Percentiles rank a stretch among this genome's conserved stretches.
These are phyloP conservation scores for Tetrapisispora taiwanensis DNA, from an alignment of 805 yeast species.

Conservation along the genomic window DNA sequence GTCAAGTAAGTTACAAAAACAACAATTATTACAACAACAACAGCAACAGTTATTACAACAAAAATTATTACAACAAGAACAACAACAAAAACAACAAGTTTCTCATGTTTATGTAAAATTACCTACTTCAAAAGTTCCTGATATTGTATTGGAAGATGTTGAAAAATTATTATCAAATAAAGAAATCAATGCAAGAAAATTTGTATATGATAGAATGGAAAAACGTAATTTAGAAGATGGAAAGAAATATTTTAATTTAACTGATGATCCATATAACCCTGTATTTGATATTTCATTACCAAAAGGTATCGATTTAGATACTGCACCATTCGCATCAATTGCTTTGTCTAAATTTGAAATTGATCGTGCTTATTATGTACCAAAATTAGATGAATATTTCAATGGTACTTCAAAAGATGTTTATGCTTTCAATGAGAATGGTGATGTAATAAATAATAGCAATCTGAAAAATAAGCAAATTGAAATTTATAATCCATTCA, in stretches of 20 bases:
- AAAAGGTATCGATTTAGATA: slow-evolving; percentile 43
- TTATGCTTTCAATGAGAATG: slow-evolving; percentile 18
- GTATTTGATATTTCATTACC: slow-evolving; percentile 58
- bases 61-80: slow-evolving; percentile 13
- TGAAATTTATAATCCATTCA: slow-evolving; percentile 32
- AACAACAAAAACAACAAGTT: slow-evolving; percentile 16
- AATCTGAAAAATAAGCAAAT: slow-evolving; percentile 20
- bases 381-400: slow-evolving; percentile 23
- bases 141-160: slow-evolving; percentile 77
- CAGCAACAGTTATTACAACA: slow-evolving; percentile 14
- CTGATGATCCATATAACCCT: slow-evolving; percentile 82
- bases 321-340: slow-evolving; percentile 73
- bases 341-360: slow-evolving; percentile 58
- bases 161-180: slow-evolving; percentile 64
- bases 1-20: slow-evolving; percentile 2
- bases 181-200: slow-evolving; percentile 65
- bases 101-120: slow-evolving; percentile 73
- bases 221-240: slow-evolving; percentile 59
- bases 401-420: slow-evolving; percentile 21
- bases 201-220: slow-evolving; percentile 75
- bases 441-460: slow-evolving; percentile 22
- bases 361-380: slow-evolving; percentile 44
- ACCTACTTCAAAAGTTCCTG: slow-evolving; percentile 89
- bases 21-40: slow-evolving; percentile 7
- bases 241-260: slow-evolving; percentile 68